Base-by-base conservation (phyloP, 345 rosid species). In the Linum usitatissimum region DNA sequence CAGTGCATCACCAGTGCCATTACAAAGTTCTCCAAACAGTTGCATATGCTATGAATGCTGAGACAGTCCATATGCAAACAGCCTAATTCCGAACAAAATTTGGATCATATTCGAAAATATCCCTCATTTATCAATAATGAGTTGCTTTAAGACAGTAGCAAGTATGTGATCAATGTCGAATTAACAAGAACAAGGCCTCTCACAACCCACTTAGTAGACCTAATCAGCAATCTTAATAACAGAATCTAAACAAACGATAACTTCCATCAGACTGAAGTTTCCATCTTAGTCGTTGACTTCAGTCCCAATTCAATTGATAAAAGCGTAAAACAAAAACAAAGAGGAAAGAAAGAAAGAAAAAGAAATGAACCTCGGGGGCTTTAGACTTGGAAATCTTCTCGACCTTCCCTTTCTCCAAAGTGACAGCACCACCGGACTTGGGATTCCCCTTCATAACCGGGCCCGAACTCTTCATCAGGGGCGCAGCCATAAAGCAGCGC, bases 391-490 rank as follows among this genome's bases (percentile, higher is more conserved):
- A 53, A 68, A 73, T 73, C 68, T 87, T 81, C 79, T 83, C 93
- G 18, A 89, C 85, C 72, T 90, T 93, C 69, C 91, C 91, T 63
- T 90, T 93, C 74, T 93, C 94, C 76, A 93, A 75, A 30, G 99
- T 93, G 6, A 87, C 94, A 34, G 94, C 83, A 60, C 96, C 96
- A 8, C 77, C 51, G 0, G 97, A 77, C 13, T 97, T 94, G 45
- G 42, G 78, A 63, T 77, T 77, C 45, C 86, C 86, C 75, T 84
- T 90, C 96, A 93, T 93, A 59, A 78, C 74, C 14, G 96, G 94
- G n/a, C 84, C 85, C 1, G 71, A 60, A 64, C 64, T 71, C 54
- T 54, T 28, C 6, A 69, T 79, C 49, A 49, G 64, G 14, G 70
- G 73, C 17, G 67, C 69, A 18, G 81, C 72, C 34, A 36, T 48